Evolutionary conservation across 139 green algal genomes (phyloP), one percentile per base, ranked within the genome.

Genomic region (Edaphochlamys debaryana): DNA sequence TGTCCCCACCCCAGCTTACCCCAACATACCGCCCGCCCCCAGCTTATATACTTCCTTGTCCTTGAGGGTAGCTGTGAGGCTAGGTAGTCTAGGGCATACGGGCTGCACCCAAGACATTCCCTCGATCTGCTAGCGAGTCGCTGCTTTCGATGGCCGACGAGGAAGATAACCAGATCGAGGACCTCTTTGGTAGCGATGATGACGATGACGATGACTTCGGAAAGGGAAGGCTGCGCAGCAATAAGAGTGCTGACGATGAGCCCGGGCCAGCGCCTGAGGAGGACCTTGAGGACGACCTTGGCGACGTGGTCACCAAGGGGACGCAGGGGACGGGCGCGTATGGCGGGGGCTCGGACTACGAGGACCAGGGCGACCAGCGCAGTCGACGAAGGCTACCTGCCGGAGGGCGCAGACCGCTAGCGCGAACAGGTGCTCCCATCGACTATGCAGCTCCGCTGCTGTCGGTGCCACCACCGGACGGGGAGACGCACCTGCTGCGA

Each of bases 121-220:
- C n/a, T n/a, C n/a, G n/a, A n/a, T n/a, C n/a, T n/a, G n/a, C n/a
- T n/a, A n/a, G n/a, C n/a, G n/a, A n/a, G n/a, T n/a, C n/a, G n/a
- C n/a, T n/a, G n/a, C n/a, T n/a, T n/a, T n/a, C 56, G 40, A 82
- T 82, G 76, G 76, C 76, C 3, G 67, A 40, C 36, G 78, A 84
- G 48, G 70, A 79, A 27, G 68, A 78, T 4, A 66, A 69, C 30
- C 67, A 86, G 11, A 79, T 93, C 38, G 63, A 92, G 17, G 89
- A 89, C 34, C 50, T 93, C 36, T 93, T 93, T 85, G 89, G 84
- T 4, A 77, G 66, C 27, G 79, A 78, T n/a, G 84, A 90, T 2
- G 88, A 86, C 5, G 79, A 80, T 11, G 60, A 88, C 20, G 37
- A 89, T 22, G 76, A 73, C n/a, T 73, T 41, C 42, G 76, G 76